Evolutionary conservation across 169 alveolate species (phyloP).

Genomic region (Plasmodium reichenowi): DNA sequence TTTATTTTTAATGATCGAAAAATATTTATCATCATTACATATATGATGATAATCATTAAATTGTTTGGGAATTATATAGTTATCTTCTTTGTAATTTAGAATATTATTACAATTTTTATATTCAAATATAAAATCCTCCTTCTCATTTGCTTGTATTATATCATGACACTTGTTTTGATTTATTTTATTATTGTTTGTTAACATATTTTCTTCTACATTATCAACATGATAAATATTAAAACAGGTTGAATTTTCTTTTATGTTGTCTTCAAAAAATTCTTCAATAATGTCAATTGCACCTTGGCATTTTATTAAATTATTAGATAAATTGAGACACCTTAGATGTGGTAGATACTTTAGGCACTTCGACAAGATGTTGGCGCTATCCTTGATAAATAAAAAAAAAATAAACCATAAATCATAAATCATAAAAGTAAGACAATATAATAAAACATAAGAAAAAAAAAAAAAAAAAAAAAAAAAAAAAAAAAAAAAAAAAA

Average conservation of each 20-base stretch:
- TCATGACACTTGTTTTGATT: not conserved
- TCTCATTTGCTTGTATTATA: no score
- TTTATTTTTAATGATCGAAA: not conserved
- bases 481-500: no score
- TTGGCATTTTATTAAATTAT: conserved; percentile 19
- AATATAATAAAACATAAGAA: not conserved
- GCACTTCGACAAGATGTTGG: conserved; percentile 41
- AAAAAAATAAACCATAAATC: not conserved
- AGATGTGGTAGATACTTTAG: conserved; percentile 30
- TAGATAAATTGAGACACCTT: conserved; percentile 19
- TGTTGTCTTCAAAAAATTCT: not conserved
- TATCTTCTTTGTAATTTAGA: not conserved
- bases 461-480: not conserved
- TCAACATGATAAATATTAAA: not conserved
- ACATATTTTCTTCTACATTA: not conserved
- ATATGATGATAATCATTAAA: no score
- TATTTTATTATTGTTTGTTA: not conserved
- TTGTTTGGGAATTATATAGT: not conserved
- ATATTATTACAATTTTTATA: not conserved
- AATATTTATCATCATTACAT: no score
- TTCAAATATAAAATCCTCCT: no score
- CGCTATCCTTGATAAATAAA: conserved; percentile 35
- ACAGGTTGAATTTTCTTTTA: not conserved
- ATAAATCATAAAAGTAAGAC: no score
- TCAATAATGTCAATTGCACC: conserved; percentile 48